Evolutionary conservation across 345 rosid species (phyloP).

Genomic region (Eucalyptus sideroxylon): DNA sequence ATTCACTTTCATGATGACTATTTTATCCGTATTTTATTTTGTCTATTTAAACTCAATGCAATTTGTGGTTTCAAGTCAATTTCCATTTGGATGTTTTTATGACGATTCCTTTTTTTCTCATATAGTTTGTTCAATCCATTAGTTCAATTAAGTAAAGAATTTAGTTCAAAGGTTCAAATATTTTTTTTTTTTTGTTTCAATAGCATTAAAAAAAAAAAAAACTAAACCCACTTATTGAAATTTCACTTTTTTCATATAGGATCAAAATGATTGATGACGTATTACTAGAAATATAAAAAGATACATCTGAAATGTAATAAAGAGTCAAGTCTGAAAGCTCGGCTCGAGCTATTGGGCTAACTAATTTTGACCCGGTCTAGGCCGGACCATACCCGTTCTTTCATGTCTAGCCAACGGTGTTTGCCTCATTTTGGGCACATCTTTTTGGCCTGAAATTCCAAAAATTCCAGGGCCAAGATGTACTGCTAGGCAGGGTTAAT

Average conservation of each 20-base stretch:
- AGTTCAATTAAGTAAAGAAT: too few species aligned
- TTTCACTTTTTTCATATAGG: too few species aligned
- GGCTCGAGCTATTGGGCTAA: too few species aligned
- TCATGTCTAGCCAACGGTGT: neutral
- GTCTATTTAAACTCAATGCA: neutral
- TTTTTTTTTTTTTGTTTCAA: too few species aligned
- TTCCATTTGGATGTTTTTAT: neutral
- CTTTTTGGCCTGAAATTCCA: neutral
- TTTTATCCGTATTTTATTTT: neutral
- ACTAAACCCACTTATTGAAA: neutral
- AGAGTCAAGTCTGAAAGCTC: too few species aligned
- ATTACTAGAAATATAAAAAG: too few species aligned
- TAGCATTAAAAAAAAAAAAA: too few species aligned
- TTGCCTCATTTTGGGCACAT: neutral
- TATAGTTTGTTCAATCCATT: too few species aligned
- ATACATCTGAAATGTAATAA: too few species aligned
- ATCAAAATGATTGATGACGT: too few species aligned
- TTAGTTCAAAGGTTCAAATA: too few species aligned
- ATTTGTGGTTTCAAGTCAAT: neutral
- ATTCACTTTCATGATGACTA: neutral
- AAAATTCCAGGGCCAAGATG: neutral
- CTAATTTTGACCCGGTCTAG: neutral
- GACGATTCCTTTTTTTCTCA: neutral
- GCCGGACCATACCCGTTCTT: neutral
- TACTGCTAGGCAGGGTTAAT: too few species aligned